Conservation (phyloP, 306 rosid genomes). For the Rosa lucieae region DNA sequence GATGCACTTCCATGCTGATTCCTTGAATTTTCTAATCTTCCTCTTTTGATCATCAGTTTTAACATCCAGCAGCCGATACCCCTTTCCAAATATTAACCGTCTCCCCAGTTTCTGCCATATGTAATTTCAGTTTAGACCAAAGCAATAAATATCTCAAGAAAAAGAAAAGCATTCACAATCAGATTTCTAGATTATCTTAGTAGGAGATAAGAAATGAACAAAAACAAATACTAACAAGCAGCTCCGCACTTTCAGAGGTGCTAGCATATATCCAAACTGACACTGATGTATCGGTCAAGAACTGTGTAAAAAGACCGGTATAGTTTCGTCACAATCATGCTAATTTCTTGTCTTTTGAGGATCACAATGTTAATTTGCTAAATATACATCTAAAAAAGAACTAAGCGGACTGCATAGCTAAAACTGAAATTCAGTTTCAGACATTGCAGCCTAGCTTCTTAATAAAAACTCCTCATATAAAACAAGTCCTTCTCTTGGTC, state of each 20-base stretch:
- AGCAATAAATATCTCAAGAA: slow-evolving; percentile 19
- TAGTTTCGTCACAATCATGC: background rate
- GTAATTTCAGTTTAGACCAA: slow-evolving; percentile 31
- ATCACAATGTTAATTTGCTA: background rate
- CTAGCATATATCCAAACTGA: background rate
- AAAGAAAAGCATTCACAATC: background rate
- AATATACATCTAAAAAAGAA: background rate
- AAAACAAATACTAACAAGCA: slow-evolving; percentile 4
- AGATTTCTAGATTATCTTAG: background rate
- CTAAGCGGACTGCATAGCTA: background rate
- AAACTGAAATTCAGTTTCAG: background rate
- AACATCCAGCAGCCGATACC: slow-evolving; percentile 43
- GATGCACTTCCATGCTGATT: slow-evolving; percentile 93
- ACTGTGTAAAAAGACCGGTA: background rate
- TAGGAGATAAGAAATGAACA: background rate
- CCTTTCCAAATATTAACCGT: slow-evolving; percentile 70
- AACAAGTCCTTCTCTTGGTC: background rate
- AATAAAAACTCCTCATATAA: background rate
- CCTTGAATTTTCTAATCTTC: slow-evolving; percentile 86
- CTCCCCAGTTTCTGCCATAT: slow-evolving; percentile 65
- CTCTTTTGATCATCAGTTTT: slow-evolving; percentile 49
- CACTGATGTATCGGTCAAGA: background rate
- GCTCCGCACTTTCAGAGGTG: background rate
- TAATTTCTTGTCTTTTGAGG: background rate
- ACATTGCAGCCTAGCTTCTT: background rate